Percentiles rank a stretch among this genome's conserved stretches.
Conservation (phyloP, 2,329 filamentous ascomycete species). For the Cyanodermella asteris region DNA sequence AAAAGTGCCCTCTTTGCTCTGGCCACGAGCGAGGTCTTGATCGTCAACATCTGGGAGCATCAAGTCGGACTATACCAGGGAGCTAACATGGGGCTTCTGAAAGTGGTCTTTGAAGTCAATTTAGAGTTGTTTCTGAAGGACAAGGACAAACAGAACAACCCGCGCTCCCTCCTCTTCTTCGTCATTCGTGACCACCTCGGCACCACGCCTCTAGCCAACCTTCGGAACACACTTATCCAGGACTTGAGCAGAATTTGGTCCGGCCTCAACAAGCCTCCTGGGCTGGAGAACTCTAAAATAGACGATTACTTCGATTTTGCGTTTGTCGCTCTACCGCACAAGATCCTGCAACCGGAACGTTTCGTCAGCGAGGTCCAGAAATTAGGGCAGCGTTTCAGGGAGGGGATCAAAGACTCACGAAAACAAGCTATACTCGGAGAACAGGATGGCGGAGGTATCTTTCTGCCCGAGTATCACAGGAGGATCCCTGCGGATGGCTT, state of each 20-base stretch:
- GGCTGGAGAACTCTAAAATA: constrained; percentile 71
- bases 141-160: constrained; percentile 40
- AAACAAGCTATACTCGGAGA: constrained; percentile 38
- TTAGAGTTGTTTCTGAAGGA: constrained; percentile 92
- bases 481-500: constrained; percentile 96
- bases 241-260: constrained; percentile 86
- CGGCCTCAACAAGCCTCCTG: constrained; percentile 72
- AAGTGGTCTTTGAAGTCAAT: constrained; percentile 98
- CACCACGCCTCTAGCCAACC: constrained; percentile 69
- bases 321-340: constrained; percentile 87
- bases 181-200: constrained; percentile 95
- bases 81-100: constrained; percentile 93
- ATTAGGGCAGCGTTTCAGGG: constrained; percentile 59
- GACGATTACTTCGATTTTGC: constrained; percentile 98
- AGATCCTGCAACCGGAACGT: constrained; percentile 83
- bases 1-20: constrained; percentile 95
- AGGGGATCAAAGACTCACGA: constrained; percentile 53
- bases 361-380: constrained; percentile 63
- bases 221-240: constrained; percentile 74
- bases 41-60: constrained; percentile 98
- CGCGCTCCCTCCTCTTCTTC: constrained; percentile 87
- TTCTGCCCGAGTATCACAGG: constrained; percentile 84
- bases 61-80: constrained; percentile 96
- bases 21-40: constrained; percentile 90
- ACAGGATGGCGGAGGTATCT: constrained; percentile 59